Evolutionary conservation across 2,329 filamentous ascomycete genomes (phyloP), one percentile per base, ranked within the genome.

Genomic region (Ophidiomyces ophidiicola): DNA sequence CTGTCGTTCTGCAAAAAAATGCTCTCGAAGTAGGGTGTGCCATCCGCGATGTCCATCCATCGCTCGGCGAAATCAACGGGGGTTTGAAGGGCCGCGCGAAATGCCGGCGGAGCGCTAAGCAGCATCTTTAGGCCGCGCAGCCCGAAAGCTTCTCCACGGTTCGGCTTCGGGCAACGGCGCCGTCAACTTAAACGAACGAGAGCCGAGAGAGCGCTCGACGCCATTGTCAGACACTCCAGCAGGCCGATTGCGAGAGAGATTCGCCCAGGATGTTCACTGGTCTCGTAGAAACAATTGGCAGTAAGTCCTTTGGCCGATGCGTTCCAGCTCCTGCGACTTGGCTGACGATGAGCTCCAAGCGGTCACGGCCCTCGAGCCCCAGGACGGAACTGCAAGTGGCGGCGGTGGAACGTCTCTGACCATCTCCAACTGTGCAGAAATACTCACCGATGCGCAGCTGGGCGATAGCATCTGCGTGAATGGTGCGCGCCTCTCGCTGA

Each of bases 401-500:
- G 75, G 75, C 53, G 82, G 83, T 57, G 88, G 90, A 54, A 94
- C 87, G 36, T 90, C 85, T 30, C 71, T 96, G 54, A 94, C 84
- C 48, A 90, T 98, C 61, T 72, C 75, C 49, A 71, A 87, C 49
- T 65, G 72, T 48, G 79, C 80, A 43, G 67, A 70, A n/a, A 82
- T 98, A 44, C 79, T 98, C 49, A 70, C 68, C 24, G 90, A 94
- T 61, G 82, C 76, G 48, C 78, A 86, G 50, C 69, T 93, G 17
- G 90, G 90, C 49, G 90, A 98, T 69, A 92, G 83, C 57, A 96
- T 98, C 60, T 76, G 80, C 58, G 74, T 98, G 59, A 98, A 98
- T 66, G 90, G 90, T 65, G 58, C 20, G 33, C 7, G 25, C 5
- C n/a, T 33, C 12, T 29, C 20, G 6, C 29, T 5, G 17, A 5